Base-by-base conservation (phyloP, 2,329 filamentous ascomycete genomes). In the Ophiostoma sp. region DNA sequence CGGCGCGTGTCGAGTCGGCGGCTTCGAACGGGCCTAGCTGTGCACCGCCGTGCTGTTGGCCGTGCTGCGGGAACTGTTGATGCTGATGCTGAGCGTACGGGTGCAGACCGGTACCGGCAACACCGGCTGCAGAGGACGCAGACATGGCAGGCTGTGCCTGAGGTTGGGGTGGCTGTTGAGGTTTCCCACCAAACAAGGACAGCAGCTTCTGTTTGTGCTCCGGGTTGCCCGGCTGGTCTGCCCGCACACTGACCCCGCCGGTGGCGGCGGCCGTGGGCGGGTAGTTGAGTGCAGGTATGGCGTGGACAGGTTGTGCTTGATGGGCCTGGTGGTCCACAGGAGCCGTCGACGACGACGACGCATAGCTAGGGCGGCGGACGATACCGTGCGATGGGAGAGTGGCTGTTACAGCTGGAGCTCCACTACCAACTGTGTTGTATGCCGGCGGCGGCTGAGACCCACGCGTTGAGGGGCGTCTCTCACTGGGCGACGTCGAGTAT, bases 101-200 rank as follows among this genome's bases (percentile, higher is more conserved):
- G 39, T 36, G 45, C 28, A 69, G 45, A 25, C 66, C 66, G 6
- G 64, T 50, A n/a, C 39, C 39, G 42, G 64, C 42, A n/a, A 69
- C 55, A 2, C 61, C n/a, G 0, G 61, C 61, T 3, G 39, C 61
- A 12, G 36, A 33, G 15, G 64, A n/a, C 17, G 42, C 25, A 12
- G 42, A 69, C 42, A 48, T 33, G 17, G 64, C 64, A 11, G 63
- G 69, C 52, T 42, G 50, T 25, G 22, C n/a, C 4, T 9, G 63
- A 9, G 19, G 33, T 25, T 63, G 57, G 1, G 19, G 48, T 8
- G 17, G 28, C 69, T 61, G 72, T 80, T 82, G 19, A 8, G 66
- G 69, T 25, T 55, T 75, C 42, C 70, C 88, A 33, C 87, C 86
- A 78, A 93, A 92, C 1, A 93, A 85, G 5, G 90, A 91, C 15